Conservation (phyloP, 139 green algal species). For the Chlorella ohadii region DNA sequence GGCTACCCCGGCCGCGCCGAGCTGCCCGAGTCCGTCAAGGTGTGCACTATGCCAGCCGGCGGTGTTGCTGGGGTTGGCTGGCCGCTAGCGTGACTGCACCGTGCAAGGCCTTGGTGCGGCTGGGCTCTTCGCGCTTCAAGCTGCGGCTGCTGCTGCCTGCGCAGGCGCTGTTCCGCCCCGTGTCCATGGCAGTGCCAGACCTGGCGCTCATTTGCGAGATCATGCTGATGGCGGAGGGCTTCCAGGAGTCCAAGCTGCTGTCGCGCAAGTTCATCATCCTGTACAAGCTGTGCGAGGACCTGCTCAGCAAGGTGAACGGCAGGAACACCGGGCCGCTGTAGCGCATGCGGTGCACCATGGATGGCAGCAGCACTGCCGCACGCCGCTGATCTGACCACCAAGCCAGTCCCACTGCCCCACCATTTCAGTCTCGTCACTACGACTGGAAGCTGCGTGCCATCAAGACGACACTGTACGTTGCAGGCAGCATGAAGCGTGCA, state of each 20-base stretch:
- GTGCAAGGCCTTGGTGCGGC: too few species aligned
- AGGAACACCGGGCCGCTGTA: too few species aligned
- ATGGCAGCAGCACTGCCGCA: neutral
- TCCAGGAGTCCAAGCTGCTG: slow-evolving; percentile 89
- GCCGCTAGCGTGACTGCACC: too few species aligned
- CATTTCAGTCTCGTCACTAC: slow-evolving; percentile 81
- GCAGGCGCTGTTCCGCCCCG: slow-evolving; percentile 89
- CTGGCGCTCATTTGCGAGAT: slow-evolving; percentile 94
- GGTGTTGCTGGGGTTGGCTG: too few species aligned
- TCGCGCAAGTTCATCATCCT: slow-evolving; percentile 94
- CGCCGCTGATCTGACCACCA: neutral
- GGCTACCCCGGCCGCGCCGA: slow-evolving; percentile 90
- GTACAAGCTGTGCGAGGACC: slow-evolving; percentile 93
- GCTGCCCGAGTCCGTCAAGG: slow-evolving; percentile 94
- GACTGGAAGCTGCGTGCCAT: slow-evolving; percentile 98
- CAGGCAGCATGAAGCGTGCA: slow-evolving; percentile 91
- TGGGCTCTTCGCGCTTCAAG: too few species aligned
- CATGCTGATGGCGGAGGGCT: slow-evolving; percentile 97
- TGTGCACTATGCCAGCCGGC: too few species aligned
- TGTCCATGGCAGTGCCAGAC: slow-evolving; percentile 92
- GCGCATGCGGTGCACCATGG: too few species aligned
- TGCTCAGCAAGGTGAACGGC: slow-evolving; percentile 82
- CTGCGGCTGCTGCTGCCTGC: neutral
- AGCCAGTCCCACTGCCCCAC: neutral
- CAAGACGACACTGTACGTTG: slow-evolving; percentile 97